phyloP scores from a whole-genome alignment of 306 rosid species.

The Astragalus membranaceus region DNA sequence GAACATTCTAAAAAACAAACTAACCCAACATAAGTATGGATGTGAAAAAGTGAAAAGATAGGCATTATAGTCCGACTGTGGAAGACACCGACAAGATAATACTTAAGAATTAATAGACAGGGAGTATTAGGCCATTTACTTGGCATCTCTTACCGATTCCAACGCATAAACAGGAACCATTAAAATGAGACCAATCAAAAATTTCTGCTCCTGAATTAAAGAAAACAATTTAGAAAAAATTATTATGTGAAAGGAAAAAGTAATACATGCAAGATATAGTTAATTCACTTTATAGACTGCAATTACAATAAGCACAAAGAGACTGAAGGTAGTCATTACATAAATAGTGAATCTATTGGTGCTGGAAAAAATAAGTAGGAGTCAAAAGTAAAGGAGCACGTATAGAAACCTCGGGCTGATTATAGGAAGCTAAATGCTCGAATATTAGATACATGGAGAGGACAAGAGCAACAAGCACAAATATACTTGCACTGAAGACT shows the following conservation, averaged over 20 bases:
- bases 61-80: not conserved
- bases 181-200: conserved; percentile 88
- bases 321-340: not conserved
- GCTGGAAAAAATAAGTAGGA: not conserved
- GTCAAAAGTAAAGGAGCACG: conserved; percentile 12
- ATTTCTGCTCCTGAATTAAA: conserved; percentile 90
- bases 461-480: conserved; percentile 68
- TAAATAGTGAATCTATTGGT: not conserved
- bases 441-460: conserved; percentile 86
- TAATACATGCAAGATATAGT: not conserved
- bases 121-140: not conserved
- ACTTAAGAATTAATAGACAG: not conserved
- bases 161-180: conserved; percentile 98
- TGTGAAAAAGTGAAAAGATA: not conserved
- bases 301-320: conserved; percentile 6
- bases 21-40: not conserved
- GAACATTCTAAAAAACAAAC: not conserved
- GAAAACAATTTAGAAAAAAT: not conserved
- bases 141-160: conserved; percentile 71
- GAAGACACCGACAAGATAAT: not conserved
- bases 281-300: not conserved
- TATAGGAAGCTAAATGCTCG: conserved; percentile 88
- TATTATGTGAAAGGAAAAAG: not conserved
- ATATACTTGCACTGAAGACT: conserved; percentile 71
- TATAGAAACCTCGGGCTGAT: conserved; percentile 84